Base-by-base conservation (phyloP, 768 basidiomycete genomes). In the Tricholoma bakamatsutake region DNA sequence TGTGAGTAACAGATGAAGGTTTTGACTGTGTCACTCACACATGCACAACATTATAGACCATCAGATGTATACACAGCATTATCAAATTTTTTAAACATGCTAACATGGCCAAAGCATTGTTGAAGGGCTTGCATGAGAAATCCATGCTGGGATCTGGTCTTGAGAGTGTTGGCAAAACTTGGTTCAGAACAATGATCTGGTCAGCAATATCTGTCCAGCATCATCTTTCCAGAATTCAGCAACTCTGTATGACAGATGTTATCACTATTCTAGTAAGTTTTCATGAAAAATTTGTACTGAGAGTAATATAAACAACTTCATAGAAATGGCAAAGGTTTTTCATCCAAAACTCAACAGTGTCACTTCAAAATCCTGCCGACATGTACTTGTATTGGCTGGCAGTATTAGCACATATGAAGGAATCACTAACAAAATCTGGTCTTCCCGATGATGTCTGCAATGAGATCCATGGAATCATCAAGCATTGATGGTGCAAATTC, bases 381-480 rank as follows among this genome's bases (percentile, higher is more conserved):
- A 66, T 73, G 10, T 73, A 69, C 54, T 56, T 69, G 2, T 73
- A 71, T 50, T 73, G 70, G 70, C 64, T 74, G 5, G 72, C 71
- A 2, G 53, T 71, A 11, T 35, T 70, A 7, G 63, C 66, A 4
- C 30, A 58, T 4, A 50, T 69, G 18, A 59, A 61, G 28, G 45
- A 64, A 4, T 40, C 53, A 11, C 57, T 66, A 10, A 27, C 61
- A 17, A 54, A 61, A 31, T 56, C 40, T 10, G 45, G 28, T 6
- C 47, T 65, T 10, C 66, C 65, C 0, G 53, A 61, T 42, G 52
- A 63, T 3, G 63, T 67, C 5, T 57, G 55, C 40, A 55, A 57
- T 7, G 48, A 67, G 21, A 67, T 73, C 46, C 65, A 66, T 5
- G 58, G 50, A 1, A 73, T 72, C 24, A 51, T 67, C 17, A 70